A percentile compares a stretch with the other conserved stretches of the same genome.
Evolutionary conservation across 1,139 yeast species (phyloP).

Genomic region (Scheffersomyces insectosa): DNA sequence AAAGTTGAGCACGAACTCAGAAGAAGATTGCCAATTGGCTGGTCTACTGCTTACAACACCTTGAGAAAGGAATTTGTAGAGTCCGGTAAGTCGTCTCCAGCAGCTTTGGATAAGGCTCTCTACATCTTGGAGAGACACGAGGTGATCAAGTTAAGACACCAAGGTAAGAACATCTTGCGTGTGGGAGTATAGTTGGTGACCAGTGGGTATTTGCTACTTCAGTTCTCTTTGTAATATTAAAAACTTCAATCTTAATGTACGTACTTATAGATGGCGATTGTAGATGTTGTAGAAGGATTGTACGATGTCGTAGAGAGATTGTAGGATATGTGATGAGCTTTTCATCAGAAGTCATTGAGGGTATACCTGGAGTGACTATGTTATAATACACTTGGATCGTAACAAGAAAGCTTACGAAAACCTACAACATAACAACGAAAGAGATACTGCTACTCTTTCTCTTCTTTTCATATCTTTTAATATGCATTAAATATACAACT

Average conservation of each 20-base stretch:
- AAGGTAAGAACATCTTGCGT: conserved; percentile 82
- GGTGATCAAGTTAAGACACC: conserved; percentile 82
- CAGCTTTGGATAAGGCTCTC: conserved; percentile 83
- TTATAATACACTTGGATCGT: too few relatives aligned
- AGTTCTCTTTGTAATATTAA: conserved; percentile 9
- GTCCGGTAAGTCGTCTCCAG: conserved; percentile 61
- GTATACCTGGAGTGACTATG: too few relatives aligned
- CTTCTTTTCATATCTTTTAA: too few relatives aligned
- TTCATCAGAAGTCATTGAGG: too few relatives aligned
- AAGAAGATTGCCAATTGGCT: conserved; percentile 92
- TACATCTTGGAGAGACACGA: conserved; percentile 84
- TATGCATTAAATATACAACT: too few relatives aligned
- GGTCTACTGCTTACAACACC: conserved; percentile 90
- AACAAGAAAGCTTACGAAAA: too few relatives aligned
- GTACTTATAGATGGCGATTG: too few relatives aligned
- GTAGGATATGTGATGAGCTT: too few relatives aligned
- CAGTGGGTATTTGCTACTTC: conserved; percentile 5
- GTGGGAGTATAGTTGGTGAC: conserved; percentile 55
- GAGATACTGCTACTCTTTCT: too few relatives aligned
- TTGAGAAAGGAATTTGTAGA: conserved; percentile 83
- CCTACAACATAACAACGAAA: too few relatives aligned
- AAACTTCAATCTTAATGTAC: neutral
- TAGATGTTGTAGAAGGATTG: too few relatives aligned
- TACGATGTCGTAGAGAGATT: too few relatives aligned
- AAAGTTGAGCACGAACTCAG: conserved; percentile 82